A percentile compares a stretch with the other conserved stretches of the same genome.
Conservation (phyloP, 2,329 filamentous ascomycete genomes). For the Tolypocladium nubicola region DNA sequence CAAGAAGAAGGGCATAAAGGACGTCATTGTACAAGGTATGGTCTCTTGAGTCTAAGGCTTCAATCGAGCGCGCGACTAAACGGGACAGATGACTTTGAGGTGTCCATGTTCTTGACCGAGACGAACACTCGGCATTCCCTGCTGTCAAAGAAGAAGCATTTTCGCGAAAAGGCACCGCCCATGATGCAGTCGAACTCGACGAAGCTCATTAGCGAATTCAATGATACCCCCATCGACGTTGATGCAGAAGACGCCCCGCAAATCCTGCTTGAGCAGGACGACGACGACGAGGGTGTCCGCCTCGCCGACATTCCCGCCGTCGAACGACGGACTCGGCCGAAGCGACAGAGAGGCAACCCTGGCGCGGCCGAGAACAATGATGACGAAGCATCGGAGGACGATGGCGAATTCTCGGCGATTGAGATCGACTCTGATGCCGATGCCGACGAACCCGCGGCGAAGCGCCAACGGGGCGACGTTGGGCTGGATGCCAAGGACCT, state of each 20-base stretch:
- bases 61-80: constrained; percentile 7
- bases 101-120: constrained; percentile 87
- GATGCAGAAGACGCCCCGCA: constrained; percentile 28
- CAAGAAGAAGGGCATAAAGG: constrained; percentile 75
- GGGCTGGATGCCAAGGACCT: constrained; percentile 1
- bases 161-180: constrained; percentile 45
- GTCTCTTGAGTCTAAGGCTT: not conserved
- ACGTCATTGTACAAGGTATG: constrained; percentile 70
- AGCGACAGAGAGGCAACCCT: constrained; percentile 15
- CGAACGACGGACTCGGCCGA: constrained; percentile 12
- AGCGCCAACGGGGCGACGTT: constrained; percentile 28
- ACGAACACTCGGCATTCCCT: constrained; percentile 76
- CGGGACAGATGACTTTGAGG: constrained; percentile 77
- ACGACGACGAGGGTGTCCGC: constrained; percentile 20
- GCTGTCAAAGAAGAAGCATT: constrained; percentile 74
- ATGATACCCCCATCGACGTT: constrained; percentile 42
- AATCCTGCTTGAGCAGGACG: constrained; percentile 38
- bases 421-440: constrained; percentile 28
- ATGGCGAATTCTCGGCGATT: constrained; percentile 23
- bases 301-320: constrained; percentile 24
- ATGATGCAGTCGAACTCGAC: constrained; percentile 51
- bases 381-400: constrained; percentile 14
- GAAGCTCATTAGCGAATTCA: constrained; percentile 47
- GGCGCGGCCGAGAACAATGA: constrained; percentile 12
- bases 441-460: constrained; percentile 30